These are phyloP conservation scores for Eucalyptus erythrocorys DNA, from an alignment of 345 rosid species.

Conservation along the genomic window DNA sequence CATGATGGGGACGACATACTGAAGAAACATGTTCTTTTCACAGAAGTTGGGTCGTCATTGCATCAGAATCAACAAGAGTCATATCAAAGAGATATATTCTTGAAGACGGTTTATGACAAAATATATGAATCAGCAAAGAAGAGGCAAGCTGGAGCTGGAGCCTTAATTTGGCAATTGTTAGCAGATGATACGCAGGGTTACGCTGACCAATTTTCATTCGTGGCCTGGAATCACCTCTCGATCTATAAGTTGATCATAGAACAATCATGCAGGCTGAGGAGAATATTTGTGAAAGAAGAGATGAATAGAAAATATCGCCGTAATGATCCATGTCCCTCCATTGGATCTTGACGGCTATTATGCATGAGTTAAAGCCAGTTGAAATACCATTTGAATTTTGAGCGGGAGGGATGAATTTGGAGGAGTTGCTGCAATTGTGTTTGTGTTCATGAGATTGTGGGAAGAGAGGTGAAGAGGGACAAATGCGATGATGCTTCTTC, in stretches of 20 bases:
- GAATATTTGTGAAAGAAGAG: not conserved
- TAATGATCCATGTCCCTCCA: not conserved
- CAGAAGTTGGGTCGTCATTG: conserved; percentile 24
- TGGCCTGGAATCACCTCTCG: conserved; percentile 21
- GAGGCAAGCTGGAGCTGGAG: conserved; percentile 23
- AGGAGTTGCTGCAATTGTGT: not conserved
- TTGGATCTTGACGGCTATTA: not conserved
- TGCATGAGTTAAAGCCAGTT: not conserved
- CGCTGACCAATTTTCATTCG: conserved; percentile 12
- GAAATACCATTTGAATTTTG: not conserved
- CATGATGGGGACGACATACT: conserved; percentile 11
- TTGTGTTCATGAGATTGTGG: not conserved
- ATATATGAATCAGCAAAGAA: conserved; percentile 20
- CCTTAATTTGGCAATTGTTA: conserved; percentile 27
- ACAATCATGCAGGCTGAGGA: conserved; percentile 21
- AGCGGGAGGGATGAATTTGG: not conserved
- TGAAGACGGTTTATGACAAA: conserved; percentile 11
- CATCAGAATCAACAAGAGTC: not conserved
- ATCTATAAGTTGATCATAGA: conserved; percentile 14
- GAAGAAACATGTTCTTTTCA: conserved; percentile 25
- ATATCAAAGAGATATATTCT: conserved; percentile 3
- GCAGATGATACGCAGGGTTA: conserved; percentile 16
- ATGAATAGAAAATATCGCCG: not conserved
- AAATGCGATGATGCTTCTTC: not conserved
- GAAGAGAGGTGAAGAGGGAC: not conserved